Base-by-base conservation (phyloP, 2,329 filamentous ascomycete species). In the Pseudogymnoascus destructans region DNA sequence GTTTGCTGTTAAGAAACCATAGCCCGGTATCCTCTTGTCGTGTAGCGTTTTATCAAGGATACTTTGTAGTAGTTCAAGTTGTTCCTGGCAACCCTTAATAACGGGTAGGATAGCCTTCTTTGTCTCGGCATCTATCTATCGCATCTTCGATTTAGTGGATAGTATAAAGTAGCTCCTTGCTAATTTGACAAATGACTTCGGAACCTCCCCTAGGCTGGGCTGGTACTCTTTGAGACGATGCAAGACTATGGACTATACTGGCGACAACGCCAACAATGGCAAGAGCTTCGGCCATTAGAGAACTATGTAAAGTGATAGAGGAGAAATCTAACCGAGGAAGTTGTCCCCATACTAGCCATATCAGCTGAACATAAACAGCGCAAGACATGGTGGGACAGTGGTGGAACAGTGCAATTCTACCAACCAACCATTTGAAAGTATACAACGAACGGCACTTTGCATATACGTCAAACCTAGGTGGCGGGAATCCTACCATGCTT, bases 1-100 rank as follows among this genome's bases (percentile, higher is more conserved):
- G 15, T 5, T 61, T 27, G n/a, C 63, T 61, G 13, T 68, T 13
- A 5, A 73, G 62, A 7, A 74, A 59, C 71, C 72, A 74, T 6
- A 63, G 55, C 1, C 72, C 70, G 1, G 72, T 71, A 1, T 64
- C 63, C 60, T 59, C 40, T 27, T 73, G 65, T 15, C 66, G 70
- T 38, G 42, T 55, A 58, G 11, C 17, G 54, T 55, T 36, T 58
- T 55, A 15, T 19, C 57, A 23, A 58, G 27, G n/a, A 58, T n/a
- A 58, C 10, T 10, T 19, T 58, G n/a, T 38, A 55, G 57, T 27
- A 55, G 36, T 55, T 36, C 40, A 58, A 58, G 30, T 32, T 58
- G 57, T 35, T 55, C 42, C 42, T 15, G 27, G 57, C 46, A 58
- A 23, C 57, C 57, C 30, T 55, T 8, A 25, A 58, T 23, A 25